Evolutionary conservation across 1,284 basidiomycete genomes (phyloP), one percentile per base, ranked within the genome.

Genomic region (Cryptococcus jaspeensis): DNA sequence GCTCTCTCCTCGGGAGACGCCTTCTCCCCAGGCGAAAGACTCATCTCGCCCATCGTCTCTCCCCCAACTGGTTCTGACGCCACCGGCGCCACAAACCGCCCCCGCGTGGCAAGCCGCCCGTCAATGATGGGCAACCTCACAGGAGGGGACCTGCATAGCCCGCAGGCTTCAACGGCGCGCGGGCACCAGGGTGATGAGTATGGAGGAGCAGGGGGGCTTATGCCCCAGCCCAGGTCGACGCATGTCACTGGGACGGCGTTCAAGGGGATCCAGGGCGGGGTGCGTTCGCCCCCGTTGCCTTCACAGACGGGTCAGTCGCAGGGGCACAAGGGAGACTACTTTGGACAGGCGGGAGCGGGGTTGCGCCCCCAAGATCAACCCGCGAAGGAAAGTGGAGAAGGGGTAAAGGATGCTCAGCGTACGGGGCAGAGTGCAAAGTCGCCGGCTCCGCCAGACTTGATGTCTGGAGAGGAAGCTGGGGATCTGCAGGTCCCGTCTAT

Each of bases 191-290:
- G 28, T 4, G 9, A 32, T 9, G 28, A 9, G 28, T 32, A 32
- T 32, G 28, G 28, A 5, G 28, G 28, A 32, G 4, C 9, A 4
- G 28, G 28, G 28, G 28, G 11, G 39, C 55, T 13, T 40, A 32
- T 32, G 9, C 28, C 65, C 41, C 67, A 71, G 55, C 69, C 75
- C 20, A 65, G 75, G 20, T 76, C 74, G 18, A 78, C 73, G n/a
- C 72, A 78, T 6, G 76, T 77, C 25, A 77, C 76, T 0, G 76
- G 76, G 3, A 76, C 76, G 2, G 75, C 75, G 12, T 78, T 78
- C 63, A 76, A 72, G 60, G 51, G 35, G 13, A 32, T 13, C 8
- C 39, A 42, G 20, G 48, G 37, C 20, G 56, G 22, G 16, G 28
- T 50, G 7, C 48, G 46, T 11, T 60, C 64, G 35, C 63, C 63